These are phyloP conservation scores for Ceratocystis destructans DNA, from an alignment of 2,329 filamentous ascomycete genomes.

Conservation along the genomic window DNA sequence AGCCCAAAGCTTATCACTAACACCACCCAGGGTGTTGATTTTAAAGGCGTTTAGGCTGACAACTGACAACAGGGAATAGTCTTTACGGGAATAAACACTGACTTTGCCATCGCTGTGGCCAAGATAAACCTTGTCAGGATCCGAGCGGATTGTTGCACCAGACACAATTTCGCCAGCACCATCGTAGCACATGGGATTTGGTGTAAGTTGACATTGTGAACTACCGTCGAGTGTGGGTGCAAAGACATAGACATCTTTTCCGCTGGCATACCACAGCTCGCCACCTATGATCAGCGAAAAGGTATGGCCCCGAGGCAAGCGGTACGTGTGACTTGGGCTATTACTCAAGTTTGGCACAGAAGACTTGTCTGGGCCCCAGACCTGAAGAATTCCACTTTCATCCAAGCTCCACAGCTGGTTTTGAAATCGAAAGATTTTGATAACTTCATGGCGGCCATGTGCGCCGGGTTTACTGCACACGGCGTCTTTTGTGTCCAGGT, in stretches of 20 bases:
- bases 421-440: slow-evolving; percentile 72
- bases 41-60: slow-evolving; percentile 88
- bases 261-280: slow-evolving; percentile 74
- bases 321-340: slow-evolving; percentile 58
- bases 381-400: slow-evolving; percentile 69
- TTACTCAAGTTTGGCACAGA: slow-evolving; percentile 61
- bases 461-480: slow-evolving; percentile 54
- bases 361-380: slow-evolving; percentile 67
- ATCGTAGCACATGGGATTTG: slow-evolving; percentile 54
- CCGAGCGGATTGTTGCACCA: slow-evolving; percentile 58
- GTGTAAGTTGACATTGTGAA: slow-evolving; percentile 59
- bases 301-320: slow-evolving; percentile 65
- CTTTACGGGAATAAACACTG: slow-evolving; percentile 70
- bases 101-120: slow-evolving; percentile 91
- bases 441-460: slow-evolving; percentile 65
- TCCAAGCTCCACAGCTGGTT: slow-evolving; percentile 92
- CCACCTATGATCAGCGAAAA: slow-evolving; percentile 81
- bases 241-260: slow-evolving; percentile 78
- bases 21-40: slow-evolving; percentile 73
- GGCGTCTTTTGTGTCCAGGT: slow-evolving; percentile 60
- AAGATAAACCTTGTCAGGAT: slow-evolving; percentile 71
- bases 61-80: slow-evolving; percentile 64
- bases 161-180: slow-evolving; percentile 78
- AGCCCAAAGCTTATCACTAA: slow-evolving; percentile 76
- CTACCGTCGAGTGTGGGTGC: slow-evolving; percentile 55